Evolutionary conservation across 208 protist species (phyloP), one percentile per base, ranked within the genome.

Genomic region (Leptomonas pyrrhocoris): DNA sequence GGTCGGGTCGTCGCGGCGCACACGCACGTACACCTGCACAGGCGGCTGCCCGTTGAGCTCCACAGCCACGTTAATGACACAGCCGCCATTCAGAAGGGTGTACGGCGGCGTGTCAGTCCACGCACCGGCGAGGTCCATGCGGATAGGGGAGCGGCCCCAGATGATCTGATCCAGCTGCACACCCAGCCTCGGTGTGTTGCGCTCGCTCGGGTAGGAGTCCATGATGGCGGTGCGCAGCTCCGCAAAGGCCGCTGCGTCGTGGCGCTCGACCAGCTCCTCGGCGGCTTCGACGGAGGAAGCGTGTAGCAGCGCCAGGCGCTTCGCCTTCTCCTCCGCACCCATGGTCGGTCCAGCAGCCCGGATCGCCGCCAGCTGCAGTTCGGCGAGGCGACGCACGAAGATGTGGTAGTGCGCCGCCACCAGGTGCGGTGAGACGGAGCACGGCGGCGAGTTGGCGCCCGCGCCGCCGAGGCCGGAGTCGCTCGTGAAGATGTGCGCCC

Each of bases 61-160:
- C 63, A 92, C 74, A 0, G 80, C 86, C 11, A 83, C 58, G 66
- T 92, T 92, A 48, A 92, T 79, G 19, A 92, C 86, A 23, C 66
- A 75, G 45, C 86, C 86, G 30, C 86, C 86, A 46, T 58, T 46
- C 34, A 87, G 31, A 6, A 84, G n/a, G 18, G 68, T 79, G 73
- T 83, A 80, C 11, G 87, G 87, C 54, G 87, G 87, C 8, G 87
- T 90, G 68, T 90, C 87, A 0, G 84, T 86, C 87, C 87, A 93
- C 34, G 73, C 87, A 5, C 87, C 81, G 18, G 79, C 69, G 7
- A 93, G 8, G 54, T 93, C 87, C 23, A 93, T 73, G 16, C 87
- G 84, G 2, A 80, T 75, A 9, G 86, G 84, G 21, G 68, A 70
- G 45, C 80, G 76, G 40, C 62, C 77, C 80, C 77, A 83, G 53